Conservation (phyloP, 2,329 filamentous ascomycete species). For the Talaromyces sp. region DNA sequence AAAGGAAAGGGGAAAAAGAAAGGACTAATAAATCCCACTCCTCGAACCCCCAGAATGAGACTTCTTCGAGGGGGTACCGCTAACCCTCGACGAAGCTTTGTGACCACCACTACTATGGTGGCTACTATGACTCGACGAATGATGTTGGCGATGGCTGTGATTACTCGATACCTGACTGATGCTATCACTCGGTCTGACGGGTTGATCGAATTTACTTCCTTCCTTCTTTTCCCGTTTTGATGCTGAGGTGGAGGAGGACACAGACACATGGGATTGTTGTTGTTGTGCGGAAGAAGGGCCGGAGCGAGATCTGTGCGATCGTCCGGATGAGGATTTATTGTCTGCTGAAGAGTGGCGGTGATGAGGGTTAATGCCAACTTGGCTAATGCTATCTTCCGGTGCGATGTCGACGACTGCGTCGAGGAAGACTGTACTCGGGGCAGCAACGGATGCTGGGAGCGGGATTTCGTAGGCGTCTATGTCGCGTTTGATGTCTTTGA, state of each 20-base stretch:
- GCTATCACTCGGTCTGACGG: constrained; percentile 35
- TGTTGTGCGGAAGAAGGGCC: constrained; percentile 19
- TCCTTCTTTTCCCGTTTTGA: constrained; percentile 23
- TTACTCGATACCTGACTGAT: constrained; percentile 36
- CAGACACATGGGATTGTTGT: constrained; percentile 17
- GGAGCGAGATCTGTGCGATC: constrained; percentile 21
- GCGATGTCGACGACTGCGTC: constrained; percentile 48
- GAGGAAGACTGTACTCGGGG: constrained; percentile 25
- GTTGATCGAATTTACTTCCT: constrained; percentile 33
- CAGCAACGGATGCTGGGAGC: constrained; percentile 29
- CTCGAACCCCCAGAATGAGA: neutral
- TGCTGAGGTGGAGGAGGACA: too few species aligned
- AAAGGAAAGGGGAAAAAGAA: neutral
- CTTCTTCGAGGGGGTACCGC: neutral
- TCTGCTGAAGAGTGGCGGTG: constrained; percentile 20
- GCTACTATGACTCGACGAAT: neutral
- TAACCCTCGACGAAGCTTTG: neutral
- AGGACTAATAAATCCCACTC: neutral
- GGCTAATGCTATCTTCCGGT: constrained; percentile 73
- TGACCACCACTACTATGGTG: neutral
- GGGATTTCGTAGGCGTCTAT: constrained; percentile 21
- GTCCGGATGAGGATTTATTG: constrained; percentile 11
- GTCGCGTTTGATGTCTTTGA: constrained; percentile 16
- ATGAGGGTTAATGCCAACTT: constrained; percentile 44
- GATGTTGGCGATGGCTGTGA: neutral